A percentile compares a stretch with the other conserved stretches of the same genome.
Conservation (phyloP, 805 yeast species). For the Priceomyces haplophilus region DNA sequence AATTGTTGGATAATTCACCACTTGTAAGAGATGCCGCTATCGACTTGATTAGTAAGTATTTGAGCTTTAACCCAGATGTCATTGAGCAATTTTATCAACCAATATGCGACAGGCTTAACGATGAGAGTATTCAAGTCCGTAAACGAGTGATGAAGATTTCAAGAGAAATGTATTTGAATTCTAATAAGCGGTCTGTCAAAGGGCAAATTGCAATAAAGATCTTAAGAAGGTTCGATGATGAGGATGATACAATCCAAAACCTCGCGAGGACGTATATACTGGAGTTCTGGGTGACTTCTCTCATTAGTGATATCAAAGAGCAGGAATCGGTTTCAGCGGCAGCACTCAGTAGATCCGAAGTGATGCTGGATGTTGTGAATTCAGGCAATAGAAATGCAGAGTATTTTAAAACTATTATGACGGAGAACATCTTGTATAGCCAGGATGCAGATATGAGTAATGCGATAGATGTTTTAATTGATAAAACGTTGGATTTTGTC, state of each 20-base stretch:
- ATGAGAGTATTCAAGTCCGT: constrained; percentile 63
- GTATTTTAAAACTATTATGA: constrained; percentile 47
- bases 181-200: constrained; percentile 29
- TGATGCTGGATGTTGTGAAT: constrained; percentile 38
- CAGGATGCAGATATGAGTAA: constrained; percentile 15
- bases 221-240: constrained; percentile 61
- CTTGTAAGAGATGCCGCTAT: constrained; percentile 74
- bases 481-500: constrained; percentile 32
- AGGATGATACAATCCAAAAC: constrained; percentile 52
- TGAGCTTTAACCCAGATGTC: constrained; percentile 42
- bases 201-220: constrained; percentile 49
- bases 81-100: constrained; percentile 48
- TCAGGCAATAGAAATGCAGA: constrained; percentile 34
- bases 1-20: constrained; percentile 61
- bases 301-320: constrained; percentile 2
- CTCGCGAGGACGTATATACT: constrained; percentile 33
- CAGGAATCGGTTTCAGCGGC: background rate
- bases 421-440: constrained; percentile 38
- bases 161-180: constrained; percentile 42
- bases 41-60: constrained; percentile 55
- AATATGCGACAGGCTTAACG: constrained; percentile 49
- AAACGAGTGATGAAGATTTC: constrained; percentile 57
- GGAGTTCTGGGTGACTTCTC: constrained; percentile 21
- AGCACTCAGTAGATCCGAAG: constrained; percentile 13
- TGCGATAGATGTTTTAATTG: constrained; percentile 28